These are phyloP conservation scores for Nicotiana tomentosiformis DNA, from an alignment of 257 asterid species.

Conservation along the genomic window DNA sequence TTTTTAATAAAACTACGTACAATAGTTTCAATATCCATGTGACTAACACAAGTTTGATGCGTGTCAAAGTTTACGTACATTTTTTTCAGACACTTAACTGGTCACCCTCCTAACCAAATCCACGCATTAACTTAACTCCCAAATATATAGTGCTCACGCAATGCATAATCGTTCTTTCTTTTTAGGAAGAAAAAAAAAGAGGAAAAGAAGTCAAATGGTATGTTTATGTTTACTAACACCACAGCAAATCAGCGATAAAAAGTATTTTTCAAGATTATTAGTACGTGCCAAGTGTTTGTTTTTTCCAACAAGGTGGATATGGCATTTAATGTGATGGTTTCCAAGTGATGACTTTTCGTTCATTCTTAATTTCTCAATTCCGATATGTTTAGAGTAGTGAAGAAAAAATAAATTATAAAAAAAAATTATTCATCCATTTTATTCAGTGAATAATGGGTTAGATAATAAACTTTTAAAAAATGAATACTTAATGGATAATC, in stretches of 20 bases:
- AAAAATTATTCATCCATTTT: too few species aligned
- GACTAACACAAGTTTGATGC: not conserved
- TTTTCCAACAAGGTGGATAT: not conserved
- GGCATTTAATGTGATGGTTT: conserved; percentile 2
- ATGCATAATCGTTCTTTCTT: not conserved
- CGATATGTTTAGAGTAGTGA: not conserved
- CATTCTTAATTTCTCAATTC: not conserved
- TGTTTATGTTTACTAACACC: too few species aligned
- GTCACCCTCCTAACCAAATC: not conserved
- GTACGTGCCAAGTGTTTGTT: not conserved
- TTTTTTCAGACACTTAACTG: not conserved
- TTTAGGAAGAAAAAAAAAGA: too few species aligned
- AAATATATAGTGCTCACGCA: not conserved
- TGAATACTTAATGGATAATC: too few species aligned
- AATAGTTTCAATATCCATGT: not conserved
- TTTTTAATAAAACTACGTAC: not conserved
- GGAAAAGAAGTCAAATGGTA: not conserved
- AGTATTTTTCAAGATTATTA: not conserved
- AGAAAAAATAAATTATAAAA: too few species aligned
- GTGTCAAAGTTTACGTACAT: not conserved
- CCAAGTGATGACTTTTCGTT: not conserved
- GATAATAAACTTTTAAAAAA: too few species aligned
- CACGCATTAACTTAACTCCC: not conserved
- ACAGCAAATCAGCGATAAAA: too few species aligned
- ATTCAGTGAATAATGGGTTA: too few species aligned